Conservation (phyloP, 2,329 filamentous ascomycete genomes). For the Alternaria sp. region DNA sequence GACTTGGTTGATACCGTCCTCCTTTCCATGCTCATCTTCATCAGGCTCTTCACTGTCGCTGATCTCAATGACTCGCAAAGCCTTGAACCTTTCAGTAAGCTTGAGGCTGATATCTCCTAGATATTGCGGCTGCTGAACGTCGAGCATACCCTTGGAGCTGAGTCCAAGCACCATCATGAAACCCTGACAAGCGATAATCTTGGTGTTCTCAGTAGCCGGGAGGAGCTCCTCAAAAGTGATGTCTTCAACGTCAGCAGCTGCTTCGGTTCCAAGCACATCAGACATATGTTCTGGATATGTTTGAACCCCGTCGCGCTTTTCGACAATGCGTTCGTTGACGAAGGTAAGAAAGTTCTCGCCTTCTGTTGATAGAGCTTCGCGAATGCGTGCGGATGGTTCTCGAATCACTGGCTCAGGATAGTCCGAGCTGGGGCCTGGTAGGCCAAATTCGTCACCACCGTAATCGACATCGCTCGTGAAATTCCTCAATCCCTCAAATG, state of each 20-base stretch:
- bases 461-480: conserved; percentile 45
- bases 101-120: conserved; percentile 53
- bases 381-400: conserved; percentile 54
- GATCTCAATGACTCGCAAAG: conserved; percentile 23
- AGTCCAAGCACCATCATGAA: conserved; percentile 53
- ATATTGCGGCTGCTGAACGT: conserved; percentile 66
- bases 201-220: conserved; percentile 62
- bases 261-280: conserved; percentile 40
- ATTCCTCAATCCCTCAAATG: conserved; percentile 39
- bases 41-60: conserved; percentile 16
- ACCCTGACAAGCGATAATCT: conserved; percentile 68
- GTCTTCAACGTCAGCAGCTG: conserved; percentile 41
- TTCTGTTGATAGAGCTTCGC: conserved; percentile 65
- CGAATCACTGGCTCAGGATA: conserved; percentile 13
- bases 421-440: conserved; percentile 32
- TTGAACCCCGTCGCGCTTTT: conserved; percentile 35
- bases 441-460: conserved; percentile 29
- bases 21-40: not conserved
- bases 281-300: conserved; percentile 20
- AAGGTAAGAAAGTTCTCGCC: conserved; percentile 71
- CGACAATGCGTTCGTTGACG: conserved; percentile 59
- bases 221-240: conserved; percentile 77
- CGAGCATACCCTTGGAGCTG: conserved; percentile 68
- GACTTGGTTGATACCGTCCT: not conserved
- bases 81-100: conserved; percentile 34